phyloP scores from a whole-genome alignment of 768 basidiomycete genomes.

The Leccinum aurantiacum region DNA sequence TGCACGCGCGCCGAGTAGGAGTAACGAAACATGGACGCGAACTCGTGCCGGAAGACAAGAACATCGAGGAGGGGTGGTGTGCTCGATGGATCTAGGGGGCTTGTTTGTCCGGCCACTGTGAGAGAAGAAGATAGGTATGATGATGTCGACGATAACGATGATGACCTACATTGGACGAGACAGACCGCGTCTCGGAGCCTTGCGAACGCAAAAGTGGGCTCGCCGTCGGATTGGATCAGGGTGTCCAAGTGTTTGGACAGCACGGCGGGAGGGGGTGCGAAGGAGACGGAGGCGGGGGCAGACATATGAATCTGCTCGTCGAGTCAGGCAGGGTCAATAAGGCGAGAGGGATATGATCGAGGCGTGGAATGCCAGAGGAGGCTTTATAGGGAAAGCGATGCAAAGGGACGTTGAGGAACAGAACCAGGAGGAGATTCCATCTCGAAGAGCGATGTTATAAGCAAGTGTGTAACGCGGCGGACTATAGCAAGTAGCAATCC shows the following conservation, averaged over 20 bases:
- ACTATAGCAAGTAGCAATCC: neutral
- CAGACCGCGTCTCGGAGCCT: conserved; percentile 26
- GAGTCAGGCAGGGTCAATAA: neutral
- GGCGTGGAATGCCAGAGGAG: neutral
- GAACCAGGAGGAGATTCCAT: neutral
- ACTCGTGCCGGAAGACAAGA: conserved; percentile 47
- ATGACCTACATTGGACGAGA: conserved; percentile 30
- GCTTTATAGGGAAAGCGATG: neutral
- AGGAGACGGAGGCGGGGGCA: conserved; percentile 16
- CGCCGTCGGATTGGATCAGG: neutral
- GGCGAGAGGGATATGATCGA: neutral
- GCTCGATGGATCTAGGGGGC: conserved; percentile 11
- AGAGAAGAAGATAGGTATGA: neutral
- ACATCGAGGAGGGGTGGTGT: conserved; percentile 23
- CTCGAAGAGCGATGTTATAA: neutral
- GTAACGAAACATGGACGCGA: conserved; percentile 63
- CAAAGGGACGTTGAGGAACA: neutral
- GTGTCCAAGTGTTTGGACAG: conserved; percentile 17
- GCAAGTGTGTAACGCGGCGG: neutral
- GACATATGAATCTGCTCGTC: conserved; percentile 9
- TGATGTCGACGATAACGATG: neutral
- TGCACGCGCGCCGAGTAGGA: conserved; percentile 44
- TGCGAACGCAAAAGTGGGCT: conserved; percentile 39
- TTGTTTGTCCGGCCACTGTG: conserved; percentile 20
- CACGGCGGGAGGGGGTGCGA: conserved; percentile 20